Percentiles rank a stretch among this genome's conserved stretches.
Conservation (phyloP, 768 basidiomycete genomes). For the Floccularia luteovirens region DNA sequence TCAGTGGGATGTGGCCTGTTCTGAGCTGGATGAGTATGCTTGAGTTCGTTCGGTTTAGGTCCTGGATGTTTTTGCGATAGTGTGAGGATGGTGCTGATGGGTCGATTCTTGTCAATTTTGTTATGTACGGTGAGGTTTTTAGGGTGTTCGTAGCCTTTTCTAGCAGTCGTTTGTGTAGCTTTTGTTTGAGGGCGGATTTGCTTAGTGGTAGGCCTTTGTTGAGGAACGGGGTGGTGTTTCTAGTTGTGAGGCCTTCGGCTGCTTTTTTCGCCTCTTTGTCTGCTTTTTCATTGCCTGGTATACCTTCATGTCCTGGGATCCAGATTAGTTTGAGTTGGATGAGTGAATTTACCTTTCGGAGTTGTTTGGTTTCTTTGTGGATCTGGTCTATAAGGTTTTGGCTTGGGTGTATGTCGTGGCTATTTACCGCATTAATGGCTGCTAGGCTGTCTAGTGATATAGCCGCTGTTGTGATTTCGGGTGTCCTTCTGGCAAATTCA, state of each 20-base stretch:
- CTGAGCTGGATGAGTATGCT: slow-evolving; percentile 17
- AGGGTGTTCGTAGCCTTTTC: slow-evolving; percentile 4
- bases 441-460: not conserved
- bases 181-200: slow-evolving; percentile 9
- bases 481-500: not conserved
- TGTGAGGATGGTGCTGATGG: slow-evolving; percentile 3
- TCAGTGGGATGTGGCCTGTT: slow-evolving; percentile 19
- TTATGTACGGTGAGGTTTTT: slow-evolving; percentile 5
- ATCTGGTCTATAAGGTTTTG: not conserved
- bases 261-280: slow-evolving; percentile 18
- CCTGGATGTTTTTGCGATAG: slow-evolving; percentile 5
- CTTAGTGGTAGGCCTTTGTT: slow-evolving; percentile 8
- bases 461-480: not conserved
- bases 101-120: slow-evolving; percentile 1
- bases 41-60: slow-evolving; percentile 4
- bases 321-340: slow-evolving; percentile 9
- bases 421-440: not conserved
- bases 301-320: slow-evolving; percentile 17
- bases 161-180: slow-evolving; percentile 5
- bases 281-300: slow-evolving; percentile 17
- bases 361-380: too few relatives aligned
- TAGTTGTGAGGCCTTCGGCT: slow-evolving; percentile 4
- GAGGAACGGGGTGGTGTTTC: not conserved
- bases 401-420: not conserved
- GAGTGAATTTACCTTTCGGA: too few relatives aligned